Conservation (phyloP, 2,329 filamentous ascomycete species). For the Cladophialophora chaetospira region DNA sequence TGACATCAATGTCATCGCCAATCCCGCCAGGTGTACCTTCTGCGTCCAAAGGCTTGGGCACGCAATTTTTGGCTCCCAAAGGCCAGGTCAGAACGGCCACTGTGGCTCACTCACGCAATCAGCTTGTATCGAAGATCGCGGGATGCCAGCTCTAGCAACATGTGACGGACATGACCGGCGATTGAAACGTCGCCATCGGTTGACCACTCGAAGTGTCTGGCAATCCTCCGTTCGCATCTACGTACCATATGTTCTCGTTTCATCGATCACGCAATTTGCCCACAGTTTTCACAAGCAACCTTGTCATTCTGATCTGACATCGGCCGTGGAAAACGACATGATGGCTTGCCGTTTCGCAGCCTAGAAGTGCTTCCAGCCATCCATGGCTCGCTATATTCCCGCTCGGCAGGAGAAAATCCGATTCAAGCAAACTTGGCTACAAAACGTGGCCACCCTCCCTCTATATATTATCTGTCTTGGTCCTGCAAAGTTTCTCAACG, state of each 20-base stretch:
- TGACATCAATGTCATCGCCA: not conserved
- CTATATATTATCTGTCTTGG: conserved; percentile 2
- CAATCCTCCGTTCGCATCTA: not conserved
- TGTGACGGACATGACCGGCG: not conserved
- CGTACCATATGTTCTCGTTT: not conserved
- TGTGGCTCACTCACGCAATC: no score
- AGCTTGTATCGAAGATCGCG: not conserved
- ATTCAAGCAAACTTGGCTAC: conserved; percentile 2
- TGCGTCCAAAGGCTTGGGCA: not conserved
- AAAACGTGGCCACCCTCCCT: not conserved
- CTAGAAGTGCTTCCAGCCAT: not conserved
- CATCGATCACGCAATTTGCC: conserved; percentile 11
- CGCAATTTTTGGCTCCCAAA: not conserved
- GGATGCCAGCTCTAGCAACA: not conserved
- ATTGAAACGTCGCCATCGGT: not conserved
- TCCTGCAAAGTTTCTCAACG: not conserved
- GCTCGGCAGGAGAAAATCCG: not conserved
- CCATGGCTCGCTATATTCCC: not conserved
- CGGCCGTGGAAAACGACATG: not conserved
- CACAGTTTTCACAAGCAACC: not conserved
- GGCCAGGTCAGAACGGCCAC: not conserved
- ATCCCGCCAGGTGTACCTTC: not conserved
- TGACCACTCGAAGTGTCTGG: not conserved
- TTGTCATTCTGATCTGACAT: conserved; percentile 6
- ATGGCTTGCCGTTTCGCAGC: not conserved